These are phyloP conservation scores for Puccinia coronata DNA, from an alignment of 1,284 basidiomycete species.

Conservation along the genomic window DNA sequence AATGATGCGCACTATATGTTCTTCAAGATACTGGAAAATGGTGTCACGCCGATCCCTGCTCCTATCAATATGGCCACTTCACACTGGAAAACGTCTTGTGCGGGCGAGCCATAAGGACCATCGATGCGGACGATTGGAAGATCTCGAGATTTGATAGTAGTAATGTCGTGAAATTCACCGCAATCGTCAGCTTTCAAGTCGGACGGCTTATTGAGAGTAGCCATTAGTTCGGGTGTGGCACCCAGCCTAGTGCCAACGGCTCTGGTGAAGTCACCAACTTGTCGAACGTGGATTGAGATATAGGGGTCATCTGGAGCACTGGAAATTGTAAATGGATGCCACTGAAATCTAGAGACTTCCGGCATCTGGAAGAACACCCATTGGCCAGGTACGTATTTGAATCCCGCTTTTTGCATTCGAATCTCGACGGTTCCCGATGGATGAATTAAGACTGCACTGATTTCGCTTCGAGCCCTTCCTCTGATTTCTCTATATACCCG, in stretches of 20 bases:
- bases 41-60: slow-evolving; percentile 81
- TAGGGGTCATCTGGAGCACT: slow-evolving; percentile 87
- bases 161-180: slow-evolving; percentile 64
- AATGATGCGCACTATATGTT: slow-evolving; percentile 70
- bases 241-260: slow-evolving; percentile 78
- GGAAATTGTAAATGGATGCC: slow-evolving; percentile 85
- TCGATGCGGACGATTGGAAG: slow-evolving; percentile 77
- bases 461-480: slow-evolving; percentile 70
- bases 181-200: slow-evolving; percentile 71
- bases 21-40: slow-evolving; percentile 86
- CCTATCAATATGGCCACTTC: slow-evolving; percentile 85
- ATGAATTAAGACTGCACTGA: slow-evolving; percentile 67
- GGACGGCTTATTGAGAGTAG: slow-evolving; percentile 67
- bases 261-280: slow-evolving; percentile 83
- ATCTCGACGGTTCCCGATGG: slow-evolving; percentile 77
- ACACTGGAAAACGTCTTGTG: slow-evolving; percentile 80
- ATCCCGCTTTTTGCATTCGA: slow-evolving; percentile 79
- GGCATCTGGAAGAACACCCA: slow-evolving; percentile 87
- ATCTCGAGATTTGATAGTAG: slow-evolving; percentile 71
- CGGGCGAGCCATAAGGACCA: slow-evolving; percentile 79
- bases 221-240: slow-evolving; percentile 72
- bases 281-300: slow-evolving; percentile 82
- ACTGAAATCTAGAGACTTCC: slow-evolving; percentile 76
- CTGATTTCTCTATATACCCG: slow-evolving; percentile 76
- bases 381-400: slow-evolving; percentile 84